phyloP scores from a whole-genome alignment of 2,329 filamentous ascomycete genomes.

The Verticillium tricorpus region DNA sequence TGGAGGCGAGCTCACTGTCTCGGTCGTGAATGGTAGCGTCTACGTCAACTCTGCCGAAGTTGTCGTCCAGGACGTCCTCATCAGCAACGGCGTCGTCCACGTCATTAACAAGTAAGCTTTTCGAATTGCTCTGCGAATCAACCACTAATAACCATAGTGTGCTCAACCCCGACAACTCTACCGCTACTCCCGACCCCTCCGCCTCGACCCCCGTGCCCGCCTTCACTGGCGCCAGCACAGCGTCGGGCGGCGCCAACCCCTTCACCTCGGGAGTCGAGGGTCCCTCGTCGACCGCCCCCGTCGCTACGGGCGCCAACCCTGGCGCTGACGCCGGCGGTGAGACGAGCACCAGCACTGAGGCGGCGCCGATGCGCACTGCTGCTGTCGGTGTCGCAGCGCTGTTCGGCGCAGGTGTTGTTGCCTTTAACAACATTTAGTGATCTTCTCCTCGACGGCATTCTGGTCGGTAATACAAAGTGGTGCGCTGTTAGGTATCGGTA shows the following conservation, averaged over 20 bases:
- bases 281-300: slow-evolving; percentile 32
- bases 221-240: slow-evolving; percentile 48
- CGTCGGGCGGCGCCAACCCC: slow-evolving; percentile 37
- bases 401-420: slow-evolving; percentile 37
- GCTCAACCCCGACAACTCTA: slow-evolving; percentile 50
- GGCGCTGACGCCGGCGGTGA: slow-evolving; percentile 1
- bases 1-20: slow-evolving; percentile 19
- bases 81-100: slow-evolving; percentile 53
- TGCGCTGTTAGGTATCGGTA: neutral
- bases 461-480: neutral
- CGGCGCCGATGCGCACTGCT: slow-evolving; percentile 25
- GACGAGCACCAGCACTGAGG: slow-evolving; percentile 25
- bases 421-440: slow-evolving; percentile 9
- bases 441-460: neutral
- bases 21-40: slow-evolving; percentile 38
- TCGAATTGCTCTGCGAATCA: neutral
- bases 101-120: slow-evolving; percentile 49
- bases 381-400: slow-evolving; percentile 40
- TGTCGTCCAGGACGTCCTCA: slow-evolving; percentile 41
- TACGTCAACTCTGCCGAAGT: slow-evolving; percentile 46
- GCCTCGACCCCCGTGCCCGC: slow-evolving; percentile 43
- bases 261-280: slow-evolving; percentile 51
- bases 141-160: slow-evolving; percentile 32
- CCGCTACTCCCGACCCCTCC: slow-evolving; percentile 34
- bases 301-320: slow-evolving; percentile 21